Conservation (phyloP, 2,329 filamentous ascomycete species). For the Seiridium cupressi region DNA sequence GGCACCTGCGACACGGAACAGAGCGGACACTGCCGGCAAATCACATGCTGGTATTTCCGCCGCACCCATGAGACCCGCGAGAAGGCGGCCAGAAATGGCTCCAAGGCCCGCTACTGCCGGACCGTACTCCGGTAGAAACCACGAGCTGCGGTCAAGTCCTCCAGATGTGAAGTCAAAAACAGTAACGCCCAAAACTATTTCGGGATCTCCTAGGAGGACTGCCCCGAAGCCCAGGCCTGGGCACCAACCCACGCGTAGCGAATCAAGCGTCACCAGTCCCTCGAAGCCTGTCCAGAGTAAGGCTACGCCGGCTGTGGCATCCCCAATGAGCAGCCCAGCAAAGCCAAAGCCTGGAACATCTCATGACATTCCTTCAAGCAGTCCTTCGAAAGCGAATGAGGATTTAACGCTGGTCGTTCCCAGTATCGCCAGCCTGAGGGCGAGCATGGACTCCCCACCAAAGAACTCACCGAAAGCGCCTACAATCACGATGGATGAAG, state of each 20-base stretch:
- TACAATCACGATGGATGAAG: slow-evolving; percentile 29
- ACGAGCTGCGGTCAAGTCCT: slow-evolving; percentile 47
- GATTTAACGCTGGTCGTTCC: slow-evolving; percentile 54
- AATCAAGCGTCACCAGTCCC: slow-evolving; percentile 48
- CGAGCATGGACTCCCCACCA: slow-evolving; percentile 18
- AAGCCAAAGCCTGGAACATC: slow-evolving; percentile 29
- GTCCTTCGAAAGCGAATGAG: slow-evolving; percentile 47
- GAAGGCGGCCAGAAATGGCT: slow-evolving; percentile 56
- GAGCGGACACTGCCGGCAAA: slow-evolving; percentile 39
- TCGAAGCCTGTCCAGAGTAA: slow-evolving; percentile 31
- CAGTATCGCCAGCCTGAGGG: slow-evolving; percentile 35
- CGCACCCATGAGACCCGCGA: slow-evolving; percentile 61
- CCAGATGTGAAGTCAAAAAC: slow-evolving; percentile 43
- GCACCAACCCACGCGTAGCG: slow-evolving; percentile 48
- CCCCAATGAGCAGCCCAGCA: slow-evolving; percentile 34
- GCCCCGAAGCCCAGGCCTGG: slow-evolving; percentile 43
- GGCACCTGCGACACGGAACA: slow-evolving; percentile 37
- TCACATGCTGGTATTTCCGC: slow-evolving; percentile 59
- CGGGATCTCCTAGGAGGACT: slow-evolving; percentile 52
- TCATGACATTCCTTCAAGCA: slow-evolving; percentile 28
- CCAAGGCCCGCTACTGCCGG: slow-evolving; percentile 63
- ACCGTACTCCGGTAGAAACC: slow-evolving; percentile 61
- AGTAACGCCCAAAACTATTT: slow-evolving; percentile 48
- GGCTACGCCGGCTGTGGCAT: slow-evolving; percentile 13
- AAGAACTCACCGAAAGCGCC: slow-evolving; percentile 32